A percentile compares a stretch with the other conserved stretches of the same genome.
Conservation (phyloP, 148 eudicot species). For the Camellia japonica region DNA sequence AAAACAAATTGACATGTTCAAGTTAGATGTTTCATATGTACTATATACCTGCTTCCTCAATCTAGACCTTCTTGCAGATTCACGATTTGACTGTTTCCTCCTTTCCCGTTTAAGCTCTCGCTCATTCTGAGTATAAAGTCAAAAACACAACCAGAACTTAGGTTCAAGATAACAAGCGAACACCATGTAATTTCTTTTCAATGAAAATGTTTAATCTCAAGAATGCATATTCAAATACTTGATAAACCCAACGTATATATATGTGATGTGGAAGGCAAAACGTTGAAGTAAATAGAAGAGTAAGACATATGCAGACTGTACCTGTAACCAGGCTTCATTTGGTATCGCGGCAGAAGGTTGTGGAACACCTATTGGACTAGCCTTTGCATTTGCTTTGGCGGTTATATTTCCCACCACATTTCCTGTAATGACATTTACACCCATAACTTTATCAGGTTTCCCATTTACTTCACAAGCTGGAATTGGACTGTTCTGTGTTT, state of each 20-base stretch:
- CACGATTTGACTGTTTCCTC: conserved; percentile 92
- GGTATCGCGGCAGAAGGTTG: conserved; percentile 43
- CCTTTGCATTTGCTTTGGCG: conserved; percentile 31
- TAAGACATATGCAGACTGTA: conserved; percentile 18
- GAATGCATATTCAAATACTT: background rate
- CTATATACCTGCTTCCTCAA: conserved; percentile 75
- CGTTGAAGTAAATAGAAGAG: background rate
- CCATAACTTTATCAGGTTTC: conserved; percentile 41
- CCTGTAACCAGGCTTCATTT: conserved; percentile 75
- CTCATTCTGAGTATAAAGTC: conserved; percentile 48
- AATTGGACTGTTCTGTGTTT: conserved; percentile 29
- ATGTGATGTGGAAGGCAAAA: background rate
- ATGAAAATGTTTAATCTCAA: background rate
- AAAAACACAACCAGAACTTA: background rate
- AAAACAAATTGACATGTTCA: background rate
- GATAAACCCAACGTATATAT: background rate
- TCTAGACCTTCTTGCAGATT: conserved; percentile 96
- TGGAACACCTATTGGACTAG: conserved; percentile 34
- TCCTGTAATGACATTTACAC: conserved; percentile 36
- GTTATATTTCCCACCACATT: conserved; percentile 37
- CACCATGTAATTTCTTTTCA: background rate
- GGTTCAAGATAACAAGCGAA: background rate
- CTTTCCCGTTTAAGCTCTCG: conserved; percentile 84
- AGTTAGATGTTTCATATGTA: background rate
- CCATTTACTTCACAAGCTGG: conserved; percentile 24